Conservation (phyloP, 805 yeast species). For the Metschnikowia lochheadii region DNA sequence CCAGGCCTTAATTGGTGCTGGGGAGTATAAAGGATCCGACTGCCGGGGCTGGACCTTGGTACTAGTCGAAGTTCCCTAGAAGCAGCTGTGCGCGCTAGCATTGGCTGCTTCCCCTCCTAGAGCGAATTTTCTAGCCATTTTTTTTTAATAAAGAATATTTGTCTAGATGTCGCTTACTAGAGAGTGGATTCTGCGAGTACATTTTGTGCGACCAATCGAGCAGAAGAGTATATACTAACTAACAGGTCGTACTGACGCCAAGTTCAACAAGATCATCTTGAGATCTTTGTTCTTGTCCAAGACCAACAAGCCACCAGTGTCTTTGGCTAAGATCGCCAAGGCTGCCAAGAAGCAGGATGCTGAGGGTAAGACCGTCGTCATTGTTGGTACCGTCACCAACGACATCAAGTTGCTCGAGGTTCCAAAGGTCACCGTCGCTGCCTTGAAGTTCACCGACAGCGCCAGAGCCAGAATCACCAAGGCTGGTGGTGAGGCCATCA, state of each 20-base stretch:
- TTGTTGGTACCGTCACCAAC: constrained; percentile 99
- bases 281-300: constrained; percentile 94
- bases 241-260: constrained; percentile 95
- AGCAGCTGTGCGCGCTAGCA: background rate
- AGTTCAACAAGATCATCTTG: constrained; percentile 97
- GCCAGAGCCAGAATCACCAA: constrained; percentile 96
- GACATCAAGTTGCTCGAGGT: constrained; percentile 89
- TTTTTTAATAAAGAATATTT: no score
- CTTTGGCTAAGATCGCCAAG: constrained; percentile 88
- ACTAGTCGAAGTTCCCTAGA: background rate
- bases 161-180: background rate
- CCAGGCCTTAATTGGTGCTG: background rate
- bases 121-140: no score
- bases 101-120: background rate
- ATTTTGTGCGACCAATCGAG: constrained; percentile 39
- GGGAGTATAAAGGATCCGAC: background rate
- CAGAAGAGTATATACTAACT: constrained; percentile 41
- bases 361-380: constrained; percentile 82
- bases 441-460: constrained; percentile 98
- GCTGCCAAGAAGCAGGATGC: constrained; percentile 78
- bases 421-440: constrained; percentile 98
- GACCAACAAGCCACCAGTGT: constrained; percentile 99
- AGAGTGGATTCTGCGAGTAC: constrained; percentile 27
- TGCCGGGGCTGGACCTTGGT: background rate
- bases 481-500: constrained; percentile 99